Percentiles rank a stretch among this genome's conserved stretches.
phyloP scores from a whole-genome alignment of 148 eudicot species.

The Silene latifolia region DNA sequence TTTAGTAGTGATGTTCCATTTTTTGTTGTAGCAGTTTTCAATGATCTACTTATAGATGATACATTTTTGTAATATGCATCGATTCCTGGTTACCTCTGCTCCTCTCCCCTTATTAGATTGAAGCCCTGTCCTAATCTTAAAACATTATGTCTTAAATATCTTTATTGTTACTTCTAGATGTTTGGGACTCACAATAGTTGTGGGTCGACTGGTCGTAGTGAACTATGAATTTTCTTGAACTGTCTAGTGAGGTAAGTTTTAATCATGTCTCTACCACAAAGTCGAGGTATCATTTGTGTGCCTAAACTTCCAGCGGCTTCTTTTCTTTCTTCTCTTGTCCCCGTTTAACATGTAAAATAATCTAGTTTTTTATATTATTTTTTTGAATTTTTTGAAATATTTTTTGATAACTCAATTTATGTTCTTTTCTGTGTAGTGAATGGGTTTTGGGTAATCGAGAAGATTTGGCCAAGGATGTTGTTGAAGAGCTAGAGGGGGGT shows the following conservation, averaged over 20 bases:
- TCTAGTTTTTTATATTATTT: not conserved
- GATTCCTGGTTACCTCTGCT: not conserved
- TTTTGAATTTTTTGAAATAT: not conserved
- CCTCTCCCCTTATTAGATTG: not conserved
- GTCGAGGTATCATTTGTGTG: not conserved
- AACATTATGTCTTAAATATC: too few species aligned
- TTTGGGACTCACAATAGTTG: too few species aligned
- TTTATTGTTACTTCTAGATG: too few species aligned
- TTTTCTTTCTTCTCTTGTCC: not conserved
- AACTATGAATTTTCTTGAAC: too few species aligned
- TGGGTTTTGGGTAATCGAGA: slow-evolving; percentile 98
- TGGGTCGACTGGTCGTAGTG: too few species aligned
- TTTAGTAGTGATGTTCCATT: not conserved
- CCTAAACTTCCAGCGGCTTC: not conserved
- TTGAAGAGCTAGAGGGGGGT: slow-evolving; percentile 76
- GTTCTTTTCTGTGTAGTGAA: slow-evolving; percentile 54
- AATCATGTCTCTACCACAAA: not conserved
- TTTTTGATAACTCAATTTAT: not conserved
- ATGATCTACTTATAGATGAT: not conserved
- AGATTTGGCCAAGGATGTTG: slow-evolving; percentile 85
- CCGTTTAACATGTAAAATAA: not conserved
- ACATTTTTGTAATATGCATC: not conserved
- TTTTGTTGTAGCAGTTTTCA: not conserved
- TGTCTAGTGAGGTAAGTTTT: not conserved
- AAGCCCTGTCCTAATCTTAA: not conserved